Base-by-base conservation (phyloP, 345 rosid genomes). In the Arabis alpina region DNA sequence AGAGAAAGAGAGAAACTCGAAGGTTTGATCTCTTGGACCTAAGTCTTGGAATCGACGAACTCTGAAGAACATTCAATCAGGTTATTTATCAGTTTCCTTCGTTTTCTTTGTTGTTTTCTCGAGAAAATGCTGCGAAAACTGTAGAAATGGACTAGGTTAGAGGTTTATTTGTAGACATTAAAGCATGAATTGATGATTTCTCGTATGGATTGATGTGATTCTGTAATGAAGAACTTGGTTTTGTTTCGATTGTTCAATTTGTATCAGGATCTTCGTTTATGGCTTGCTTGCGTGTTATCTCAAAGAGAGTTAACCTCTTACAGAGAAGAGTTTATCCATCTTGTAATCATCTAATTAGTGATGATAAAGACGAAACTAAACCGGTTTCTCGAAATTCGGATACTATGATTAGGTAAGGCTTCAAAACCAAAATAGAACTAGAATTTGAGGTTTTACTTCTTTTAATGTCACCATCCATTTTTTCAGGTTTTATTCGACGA, bases 401-500 rank as follows among this genome's bases (percentile, higher is more conserved):
- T 64, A 41, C 70, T 3, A 27, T 65, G 5, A 77, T 87, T 80
- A 88, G 84, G 93, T 2, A 70, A 70, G 40, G 53, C 12, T 70
- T 39, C 10, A 3, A 25, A 60, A 61, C 24, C 15, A 10, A 27
- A 11, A 13, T 56, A 59, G 42, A 23, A 53, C 6, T 28, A 28
- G 30, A 28, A 28, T 2, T 45, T 41, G 45, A 13, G 37, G n/a
- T 64, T 64, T 36, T 6, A 36, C 39, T 36, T 36, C 9, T 34
- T 16, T 23, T 34, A 34, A 34, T 34, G 8, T 34, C 37, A 7
- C 37, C 37, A 34, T 34, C 37, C 37, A 34, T 34, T 54, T 28
- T 73, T 70, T 59, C 87, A 82, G 97, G 79, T 73, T 56, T 40
- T 77, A 66, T 74, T 90, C 94, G 1, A 77, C 57, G 65, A 84